Base-by-base conservation (phyloP, 352 stramenopile genomes). In the Phytophthora litchii region DNA sequence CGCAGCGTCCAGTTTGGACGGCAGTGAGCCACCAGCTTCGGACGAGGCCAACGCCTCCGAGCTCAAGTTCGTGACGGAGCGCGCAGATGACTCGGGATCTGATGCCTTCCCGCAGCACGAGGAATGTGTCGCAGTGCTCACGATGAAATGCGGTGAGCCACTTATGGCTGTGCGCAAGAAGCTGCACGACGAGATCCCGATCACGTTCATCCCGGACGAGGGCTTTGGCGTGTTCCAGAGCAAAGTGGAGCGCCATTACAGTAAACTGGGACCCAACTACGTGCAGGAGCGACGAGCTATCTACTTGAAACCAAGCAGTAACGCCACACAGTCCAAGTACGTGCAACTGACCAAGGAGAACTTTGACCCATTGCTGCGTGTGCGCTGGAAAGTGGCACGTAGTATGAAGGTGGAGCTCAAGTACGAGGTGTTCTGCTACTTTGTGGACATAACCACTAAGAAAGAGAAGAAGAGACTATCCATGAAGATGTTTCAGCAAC, bases 351-450 rank as follows among this genome's bases (percentile, higher is more conserved):
- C 77, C 12, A 79, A 84, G 29, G 79, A 89, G 29, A 91, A 91
- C 60, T 91, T 91, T 47, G 79, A 87, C 42, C 67, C 77, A 16
- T 60, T 85, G 46, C 60, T 91, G 57, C 75, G 79, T 27, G 74
- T 83, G 67, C 81, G 81, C 42, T 91, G 81, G 81, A 89, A 89
- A 73, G 76, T 91, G n/a, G 74, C 79, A 32, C 78, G 80, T 27
- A 88, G 76, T 31, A 91, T 88, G 78, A 91, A 91, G 59, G 76
- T 82, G 21, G 81, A 91, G 42, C 78, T 91, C 46, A 91, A 89
- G 72, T 91, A 88, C 64, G 81, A 91, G 42, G 70, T 91, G 4
- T 91, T 91, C 54, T 86, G 79, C 57, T 91, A 91, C 58, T 91
- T 91, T 64, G 71, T 88, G 43, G 81, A 91, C 67, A 74, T 74